Conservation (phyloP, 345 rosid species). For the Boechera stricta region DNA sequence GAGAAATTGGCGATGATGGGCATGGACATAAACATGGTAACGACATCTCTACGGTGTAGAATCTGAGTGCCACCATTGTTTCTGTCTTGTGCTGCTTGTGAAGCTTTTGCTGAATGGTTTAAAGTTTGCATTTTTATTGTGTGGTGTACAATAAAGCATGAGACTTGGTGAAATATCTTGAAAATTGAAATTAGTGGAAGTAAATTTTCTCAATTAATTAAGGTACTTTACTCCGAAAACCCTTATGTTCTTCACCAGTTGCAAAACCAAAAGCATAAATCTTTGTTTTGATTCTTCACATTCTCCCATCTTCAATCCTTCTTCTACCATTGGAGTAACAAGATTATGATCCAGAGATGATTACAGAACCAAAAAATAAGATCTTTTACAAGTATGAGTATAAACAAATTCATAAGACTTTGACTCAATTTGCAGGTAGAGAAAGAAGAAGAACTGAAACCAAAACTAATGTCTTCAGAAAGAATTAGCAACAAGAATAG, state of each 20-base stretch:
- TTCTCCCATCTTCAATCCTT: not conserved
- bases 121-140: constrained; percentile 32
- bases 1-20: constrained; percentile 31
- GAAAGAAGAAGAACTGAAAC: not conserved
- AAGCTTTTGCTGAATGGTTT: constrained; percentile 9
- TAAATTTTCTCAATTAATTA: constrained; percentile 18
- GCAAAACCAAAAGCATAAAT: constrained; percentile 23
- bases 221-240: not conserved
- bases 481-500: constrained; percentile 82
- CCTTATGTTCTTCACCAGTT: not conserved
- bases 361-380: not conserved
- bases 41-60: constrained; percentile 37
- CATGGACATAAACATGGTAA: constrained; percentile 35
- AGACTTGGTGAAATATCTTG: constrained; percentile 5
- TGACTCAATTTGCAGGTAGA: constrained; percentile 10
- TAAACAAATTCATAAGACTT: constrained; percentile 11
- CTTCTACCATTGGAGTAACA: not conserved
- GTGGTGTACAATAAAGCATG: constrained; percentile 42
- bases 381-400: not conserved
- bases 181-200: constrained; percentile 26
- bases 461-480: constrained; percentile 47
- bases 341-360: not conserved
- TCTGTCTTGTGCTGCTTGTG: constrained; percentile 2
- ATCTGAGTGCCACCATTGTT: constrained; percentile 35
- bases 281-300: not conserved